Percentiles rank a stretch among this genome's conserved stretches.
Evolutionary conservation across 2,329 filamentous ascomycete genomes (phyloP).

Genomic region (Stemphylium beticola): DNA sequence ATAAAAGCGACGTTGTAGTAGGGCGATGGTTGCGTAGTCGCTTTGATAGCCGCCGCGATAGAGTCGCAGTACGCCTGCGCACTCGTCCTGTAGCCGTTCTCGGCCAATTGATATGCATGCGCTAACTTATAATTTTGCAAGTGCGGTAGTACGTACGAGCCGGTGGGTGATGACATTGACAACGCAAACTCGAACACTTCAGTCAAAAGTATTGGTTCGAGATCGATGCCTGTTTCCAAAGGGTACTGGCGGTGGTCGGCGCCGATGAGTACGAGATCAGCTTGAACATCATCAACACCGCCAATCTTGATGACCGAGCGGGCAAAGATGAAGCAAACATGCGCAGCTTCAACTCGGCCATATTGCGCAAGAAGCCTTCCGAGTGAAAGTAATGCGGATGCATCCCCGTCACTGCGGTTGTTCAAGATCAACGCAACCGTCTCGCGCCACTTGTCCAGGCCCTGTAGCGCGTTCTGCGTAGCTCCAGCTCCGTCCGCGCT

Average conservation of each 20-base stretch:
- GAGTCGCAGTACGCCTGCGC: conserved; percentile 91
- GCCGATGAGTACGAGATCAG: conserved; percentile 83
- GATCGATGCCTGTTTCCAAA: conserved; percentile 76
- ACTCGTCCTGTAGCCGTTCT: conserved; percentile 80
- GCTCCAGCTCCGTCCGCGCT: conserved; percentile 67
- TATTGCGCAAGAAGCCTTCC: conserved; percentile 85
- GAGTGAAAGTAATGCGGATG: conserved; percentile 76
- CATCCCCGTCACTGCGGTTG: conserved; percentile 84
- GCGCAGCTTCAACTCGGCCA: conserved; percentile 86
- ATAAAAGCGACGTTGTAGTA: conserved; percentile 84
- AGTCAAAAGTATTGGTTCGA: conserved; percentile 89
- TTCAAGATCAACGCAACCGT: conserved; percentile 84
- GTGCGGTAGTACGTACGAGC: conserved; percentile 72
- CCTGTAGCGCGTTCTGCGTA: conserved; percentile 76
- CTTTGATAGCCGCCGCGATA: conserved; percentile 75
- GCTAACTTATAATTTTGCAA: conserved; percentile 90
- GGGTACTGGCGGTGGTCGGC: conserved; percentile 77
- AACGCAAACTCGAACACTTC: conserved; percentile 94
- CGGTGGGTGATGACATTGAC: conserved; percentile 66
- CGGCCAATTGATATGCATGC: conserved; percentile 82
- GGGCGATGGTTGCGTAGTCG: conserved; percentile 81
- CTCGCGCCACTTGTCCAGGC: conserved; percentile 92
- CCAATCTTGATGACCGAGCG: conserved; percentile 73
- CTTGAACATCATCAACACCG: conserved; percentile 79
- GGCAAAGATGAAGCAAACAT: conserved; percentile 92